These are phyloP conservation scores for Adansonia gregorii DNA, from an alignment of 441 rosid species.

Conservation along the genomic window DNA sequence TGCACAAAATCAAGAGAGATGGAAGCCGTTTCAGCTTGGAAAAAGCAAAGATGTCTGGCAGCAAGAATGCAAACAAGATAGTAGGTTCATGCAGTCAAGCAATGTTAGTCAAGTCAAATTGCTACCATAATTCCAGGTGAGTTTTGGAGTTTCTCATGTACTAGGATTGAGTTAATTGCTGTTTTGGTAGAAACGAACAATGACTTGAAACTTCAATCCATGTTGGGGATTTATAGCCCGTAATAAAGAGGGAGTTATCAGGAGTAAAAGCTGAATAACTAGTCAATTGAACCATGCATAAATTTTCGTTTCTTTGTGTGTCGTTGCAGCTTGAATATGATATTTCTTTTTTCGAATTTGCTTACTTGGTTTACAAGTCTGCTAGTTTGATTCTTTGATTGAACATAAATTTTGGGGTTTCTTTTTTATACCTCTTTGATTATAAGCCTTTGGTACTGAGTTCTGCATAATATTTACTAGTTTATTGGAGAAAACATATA, in stretches of 20 bases:
- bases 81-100: not conserved
- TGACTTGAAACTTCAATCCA: slow-evolving; percentile 1
- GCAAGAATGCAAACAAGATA: not conserved
- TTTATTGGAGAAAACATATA: slow-evolving; percentile 10
- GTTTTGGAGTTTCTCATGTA: slow-evolving; percentile 1
- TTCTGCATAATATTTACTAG: not conserved
- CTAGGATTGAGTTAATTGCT: not conserved
- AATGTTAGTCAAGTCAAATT: not conserved
- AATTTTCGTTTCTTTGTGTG: not conserved
- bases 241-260: not conserved
- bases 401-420: not conserved
- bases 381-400: not conserved
- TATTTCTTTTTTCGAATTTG: not conserved
- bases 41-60: not conserved
- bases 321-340: slow-evolving; percentile 4
- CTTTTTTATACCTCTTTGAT: not conserved
- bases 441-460: not conserved
- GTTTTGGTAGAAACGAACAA: not conserved
- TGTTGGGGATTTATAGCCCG: not conserved
- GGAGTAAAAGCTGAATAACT: slow-evolving; percentile 4
- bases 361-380: not conserved
- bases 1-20: slow-evolving; percentile 19
- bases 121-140: not conserved
- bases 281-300: not conserved
- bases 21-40: slow-evolving; percentile 13